phyloP scores from a whole-genome alignment of 23 red algal genomes.

The Agarophyton chilense region DNA sequence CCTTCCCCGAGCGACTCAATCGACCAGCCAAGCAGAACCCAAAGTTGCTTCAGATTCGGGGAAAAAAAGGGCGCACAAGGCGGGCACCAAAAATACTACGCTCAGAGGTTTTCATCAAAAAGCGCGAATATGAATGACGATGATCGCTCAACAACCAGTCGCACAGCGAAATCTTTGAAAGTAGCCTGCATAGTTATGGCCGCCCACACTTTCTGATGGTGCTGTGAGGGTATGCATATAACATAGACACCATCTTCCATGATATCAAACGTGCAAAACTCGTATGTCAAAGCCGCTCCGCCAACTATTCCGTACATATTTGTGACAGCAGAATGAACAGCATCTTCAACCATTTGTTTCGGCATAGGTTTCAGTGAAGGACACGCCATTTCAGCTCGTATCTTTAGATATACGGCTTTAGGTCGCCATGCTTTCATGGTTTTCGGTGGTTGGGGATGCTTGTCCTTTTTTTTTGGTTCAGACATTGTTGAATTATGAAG shows the following conservation, averaged over 20 bases:
- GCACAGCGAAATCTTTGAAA: neutral
- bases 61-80: too few species aligned
- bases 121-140: constrained; percentile 12
- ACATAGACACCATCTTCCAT: neutral
- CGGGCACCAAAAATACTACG: too few species aligned
- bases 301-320: constrained; percentile 18
- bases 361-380: neutral
- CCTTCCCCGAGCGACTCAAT: too few species aligned
- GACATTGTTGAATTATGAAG: too few species aligned
- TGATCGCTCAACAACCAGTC: constrained; percentile 9
- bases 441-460: neutral
- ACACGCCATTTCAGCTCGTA: constrained; percentile 13
- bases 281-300: neutral
- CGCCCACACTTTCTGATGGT: constrained; percentile 22
- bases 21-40: too few species aligned
- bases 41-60: too few species aligned
- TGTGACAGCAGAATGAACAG: neutral
- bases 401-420: neutral
- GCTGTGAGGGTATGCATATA: neutral
- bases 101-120: neutral
- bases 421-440: neutral
- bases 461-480: too few species aligned
- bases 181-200: constrained; percentile 3
- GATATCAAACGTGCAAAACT: neutral
- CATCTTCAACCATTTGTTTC: neutral